Percentiles rank a stretch among this genome's conserved stretches.
phyloP scores from a whole-genome alignment of 176 grass and related monocot species.

The Zizania latifolia region DNA sequence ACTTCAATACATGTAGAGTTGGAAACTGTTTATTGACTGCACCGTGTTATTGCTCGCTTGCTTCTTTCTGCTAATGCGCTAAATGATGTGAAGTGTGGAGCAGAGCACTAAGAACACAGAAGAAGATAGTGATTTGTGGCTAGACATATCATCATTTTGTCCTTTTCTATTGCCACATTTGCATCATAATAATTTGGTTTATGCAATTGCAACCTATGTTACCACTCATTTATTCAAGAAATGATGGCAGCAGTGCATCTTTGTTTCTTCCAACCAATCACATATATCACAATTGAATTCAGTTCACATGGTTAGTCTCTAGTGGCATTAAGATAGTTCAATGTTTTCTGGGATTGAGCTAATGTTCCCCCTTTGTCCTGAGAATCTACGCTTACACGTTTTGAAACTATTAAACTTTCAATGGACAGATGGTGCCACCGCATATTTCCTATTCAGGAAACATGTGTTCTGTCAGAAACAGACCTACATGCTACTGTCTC shows the following conservation, averaged over 20 bases:
- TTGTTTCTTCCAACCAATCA: neutral
- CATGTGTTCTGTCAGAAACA: slow-evolving; percentile 66
- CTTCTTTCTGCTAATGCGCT: neutral
- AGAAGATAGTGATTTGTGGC: no score
- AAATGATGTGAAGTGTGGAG: slow-evolving; percentile 2
- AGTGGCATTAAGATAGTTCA: neutral
- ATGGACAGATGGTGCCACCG: slow-evolving; percentile 91
- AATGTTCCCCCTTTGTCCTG: neutral
- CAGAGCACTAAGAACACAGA: neutral
- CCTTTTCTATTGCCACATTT: neutral
- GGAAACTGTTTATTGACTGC: slow-evolving; percentile 2
- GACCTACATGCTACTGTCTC: slow-evolving; percentile 63
- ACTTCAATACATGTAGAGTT: neutral
- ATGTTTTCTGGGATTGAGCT: neutral
- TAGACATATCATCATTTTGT: neutral
- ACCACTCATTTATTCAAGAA: slow-evolving; percentile 19
- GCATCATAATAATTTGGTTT: slow-evolving; percentile 5
- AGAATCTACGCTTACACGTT: neutral
- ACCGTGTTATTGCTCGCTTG: neutral
- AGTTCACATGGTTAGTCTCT: slow-evolving; percentile 12
- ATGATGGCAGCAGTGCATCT: neutral
- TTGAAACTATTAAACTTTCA: slow-evolving; percentile 9
- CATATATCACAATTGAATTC: neutral
- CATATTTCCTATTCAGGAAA: slow-evolving; percentile 94
- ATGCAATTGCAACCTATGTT: slow-evolving; percentile 7